Base-by-base conservation (phyloP, 2,329 filamentous ascomycete genomes). In the Fusarium denticulatum region DNA sequence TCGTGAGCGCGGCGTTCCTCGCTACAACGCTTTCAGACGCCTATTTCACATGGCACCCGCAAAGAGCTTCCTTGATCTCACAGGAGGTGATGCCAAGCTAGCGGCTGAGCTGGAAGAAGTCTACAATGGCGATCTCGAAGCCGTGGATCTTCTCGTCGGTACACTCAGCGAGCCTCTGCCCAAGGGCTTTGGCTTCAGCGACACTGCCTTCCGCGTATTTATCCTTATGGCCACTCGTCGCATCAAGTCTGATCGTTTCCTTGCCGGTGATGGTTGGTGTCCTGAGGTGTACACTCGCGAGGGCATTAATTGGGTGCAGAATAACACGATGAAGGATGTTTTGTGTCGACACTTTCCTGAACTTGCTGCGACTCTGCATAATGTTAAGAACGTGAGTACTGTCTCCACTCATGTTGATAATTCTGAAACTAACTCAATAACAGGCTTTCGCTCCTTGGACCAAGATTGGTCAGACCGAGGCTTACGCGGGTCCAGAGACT, bases 401-500 rank as follows among this genome's bases (percentile, higher is more conserved):
- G n/a, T n/a, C n/a, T n/a, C n/a, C n/a, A n/a, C n/a, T n/a, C n/a
- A n/a, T n/a, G n/a, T n/a, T n/a, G n/a, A n/a, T n/a, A n/a, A n/a
- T n/a, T n/a, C n/a, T n/a, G 3, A 32, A 18, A n/a, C 64, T 69
- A 15, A 72, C 3, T 14, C 0, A 4, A 11, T 39, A 3, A 13
- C 14, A 72, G 69, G 69, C 69, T 36, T 72, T 72, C 7, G 64
- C 69, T 5, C 69, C 69, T 5, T 72, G 64, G 69, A 56, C 58
- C 1, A 72, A 72, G n/a, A 49, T 72, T n/a, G 64, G 69, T 3
- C 57, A 69, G 26, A 72, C 69, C 5, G 42, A 40, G 8, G 49
- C 43, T 7, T 72, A 72, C 16, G 24, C 49, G 1, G 69, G 69
- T 6, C 63, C 49, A 4, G 69, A 72, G 46, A 72, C 69, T 1